phyloP scores from a whole-genome alignment of 306 rosid genomes.

The Prunus kanzakura region DNA sequence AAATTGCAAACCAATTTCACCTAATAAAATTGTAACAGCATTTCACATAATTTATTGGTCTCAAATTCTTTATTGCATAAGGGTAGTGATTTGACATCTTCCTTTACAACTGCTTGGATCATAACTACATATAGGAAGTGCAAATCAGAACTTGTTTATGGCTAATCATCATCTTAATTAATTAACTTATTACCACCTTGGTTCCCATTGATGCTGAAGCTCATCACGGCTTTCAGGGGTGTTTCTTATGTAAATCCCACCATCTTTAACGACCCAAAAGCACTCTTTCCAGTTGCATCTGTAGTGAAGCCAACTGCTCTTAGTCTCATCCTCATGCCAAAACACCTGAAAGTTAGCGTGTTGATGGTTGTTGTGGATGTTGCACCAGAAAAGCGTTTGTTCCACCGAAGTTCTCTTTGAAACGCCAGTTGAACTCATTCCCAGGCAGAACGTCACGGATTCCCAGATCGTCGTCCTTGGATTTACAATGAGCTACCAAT shows the following conservation, averaged over 20 bases:
- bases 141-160: not conserved
- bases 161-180: too few species aligned
- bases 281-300: not conserved
- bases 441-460: not conserved
- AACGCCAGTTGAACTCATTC: slow-evolving; percentile 14
- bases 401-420: slow-evolving; percentile 2
- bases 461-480: not conserved
- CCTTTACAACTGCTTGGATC: too few species aligned
- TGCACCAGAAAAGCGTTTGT: slow-evolving; percentile 24
- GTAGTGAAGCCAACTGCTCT: not conserved
- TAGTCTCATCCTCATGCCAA: not conserved
- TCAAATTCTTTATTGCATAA: not conserved
- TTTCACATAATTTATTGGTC: not conserved
- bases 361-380: not conserved
- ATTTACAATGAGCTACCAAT: not conserved
- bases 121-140: not conserved
- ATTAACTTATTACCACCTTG: not conserved
- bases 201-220: not conserved
- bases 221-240: not conserved
- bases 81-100: too few species aligned
- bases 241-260: slow-evolving; percentile 9
- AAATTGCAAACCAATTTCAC: not conserved
- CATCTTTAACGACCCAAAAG: slow-evolving; percentile 20
- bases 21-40: too few species aligned
- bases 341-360: not conserved